Evolutionary conservation across 2,329 filamentous ascomycete genomes (phyloP).

Genomic region (Epichloe scottii): DNA sequence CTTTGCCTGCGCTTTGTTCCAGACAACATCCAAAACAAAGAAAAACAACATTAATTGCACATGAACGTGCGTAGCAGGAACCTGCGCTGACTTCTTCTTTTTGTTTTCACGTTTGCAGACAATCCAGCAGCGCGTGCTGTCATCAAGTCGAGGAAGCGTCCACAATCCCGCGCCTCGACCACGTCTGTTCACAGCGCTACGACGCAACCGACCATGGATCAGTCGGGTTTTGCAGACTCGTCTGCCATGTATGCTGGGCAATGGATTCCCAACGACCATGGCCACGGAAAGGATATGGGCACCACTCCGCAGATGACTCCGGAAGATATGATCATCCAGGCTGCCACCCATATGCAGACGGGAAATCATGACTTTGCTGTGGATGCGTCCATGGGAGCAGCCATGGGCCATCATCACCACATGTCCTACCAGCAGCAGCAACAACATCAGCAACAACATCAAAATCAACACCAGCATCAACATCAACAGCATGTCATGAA

Average conservation of each 20-base stretch:
- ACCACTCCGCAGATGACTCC: slow-evolving; percentile 35
- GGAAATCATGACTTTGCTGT: slow-evolving; percentile 38
- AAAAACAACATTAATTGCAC: slow-evolving; percentile 2
- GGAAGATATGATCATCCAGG: slow-evolving; percentile 48
- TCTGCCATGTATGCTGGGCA: slow-evolving; percentile 33
- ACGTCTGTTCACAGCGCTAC: slow-evolving; percentile 42
- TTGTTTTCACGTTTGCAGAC: slow-evolving; percentile 11
- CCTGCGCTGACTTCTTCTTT: slow-evolving; percentile 5
- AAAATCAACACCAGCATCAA: slow-evolving; percentile 21
- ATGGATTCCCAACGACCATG: slow-evolving; percentile 36
- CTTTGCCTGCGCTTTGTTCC: slow-evolving; percentile 6
- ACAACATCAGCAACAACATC: slow-evolving; percentile 21
- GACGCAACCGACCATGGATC: slow-evolving; percentile 40
- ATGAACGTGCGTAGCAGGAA: not conserved
- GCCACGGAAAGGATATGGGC: slow-evolving; percentile 30
- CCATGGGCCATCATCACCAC: slow-evolving; percentile 26
- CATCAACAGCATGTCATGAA: slow-evolving; percentile 25
- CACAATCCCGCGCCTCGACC: slow-evolving; percentile 43
- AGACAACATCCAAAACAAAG: slow-evolving; percentile 3
- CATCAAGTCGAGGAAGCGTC: slow-evolving; percentile 34
- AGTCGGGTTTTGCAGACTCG: slow-evolving; percentile 29
- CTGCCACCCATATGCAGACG: slow-evolving; percentile 41
- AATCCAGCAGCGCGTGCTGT: slow-evolving; percentile 19
- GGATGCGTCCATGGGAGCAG: slow-evolving; percentile 31
- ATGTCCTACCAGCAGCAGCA: slow-evolving; percentile 27